Conservation (phyloP, 2,329 filamentous ascomycete species). For the Hymenoscyphus scutula region DNA sequence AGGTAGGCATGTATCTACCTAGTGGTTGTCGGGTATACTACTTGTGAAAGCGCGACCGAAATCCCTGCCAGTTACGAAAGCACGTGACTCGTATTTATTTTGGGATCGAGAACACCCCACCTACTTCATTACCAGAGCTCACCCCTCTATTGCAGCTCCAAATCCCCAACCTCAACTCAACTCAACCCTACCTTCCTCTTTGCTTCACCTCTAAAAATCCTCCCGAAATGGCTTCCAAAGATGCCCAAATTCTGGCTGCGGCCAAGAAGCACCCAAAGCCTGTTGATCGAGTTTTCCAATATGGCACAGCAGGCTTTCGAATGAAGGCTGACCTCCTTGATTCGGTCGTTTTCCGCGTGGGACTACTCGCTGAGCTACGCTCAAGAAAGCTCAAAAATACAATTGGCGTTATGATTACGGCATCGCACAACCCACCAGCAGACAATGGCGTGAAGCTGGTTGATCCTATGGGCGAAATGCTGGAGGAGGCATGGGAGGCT, state of each 20-base stretch:
- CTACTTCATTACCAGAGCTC: not conserved
- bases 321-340: slow-evolving; percentile 79
- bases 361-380: slow-evolving; percentile 81
- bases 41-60: not conserved
- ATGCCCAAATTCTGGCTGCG: slow-evolving; percentile 53
- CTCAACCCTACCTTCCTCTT: slow-evolving; percentile 6
- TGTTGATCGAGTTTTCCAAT: slow-evolving; percentile 56
- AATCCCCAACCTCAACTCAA: slow-evolving; percentile 4
- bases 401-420: slow-evolving; percentile 95
- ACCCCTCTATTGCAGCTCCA: slow-evolving; percentile 4
- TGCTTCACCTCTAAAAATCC: slow-evolving; percentile 5
- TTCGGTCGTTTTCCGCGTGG: slow-evolving; percentile 89
- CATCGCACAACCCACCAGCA: slow-evolving; percentile 84
- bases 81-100: not conserved
- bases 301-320: slow-evolving; percentile 66
- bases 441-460: slow-evolving; percentile 96
- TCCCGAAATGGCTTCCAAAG: slow-evolving; percentile 15
- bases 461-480: slow-evolving; percentile 97
- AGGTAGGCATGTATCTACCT: not conserved
- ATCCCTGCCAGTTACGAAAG: not conserved
- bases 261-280: slow-evolving; percentile 61
- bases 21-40: not conserved
- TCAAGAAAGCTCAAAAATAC: slow-evolving; percentile 88
- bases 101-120: not conserved
- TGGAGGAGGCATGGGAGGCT: slow-evolving; percentile 91